phyloP scores from a whole-genome alignment of 2,329 filamentous ascomycete species.

The Penicillium sp. region DNA sequence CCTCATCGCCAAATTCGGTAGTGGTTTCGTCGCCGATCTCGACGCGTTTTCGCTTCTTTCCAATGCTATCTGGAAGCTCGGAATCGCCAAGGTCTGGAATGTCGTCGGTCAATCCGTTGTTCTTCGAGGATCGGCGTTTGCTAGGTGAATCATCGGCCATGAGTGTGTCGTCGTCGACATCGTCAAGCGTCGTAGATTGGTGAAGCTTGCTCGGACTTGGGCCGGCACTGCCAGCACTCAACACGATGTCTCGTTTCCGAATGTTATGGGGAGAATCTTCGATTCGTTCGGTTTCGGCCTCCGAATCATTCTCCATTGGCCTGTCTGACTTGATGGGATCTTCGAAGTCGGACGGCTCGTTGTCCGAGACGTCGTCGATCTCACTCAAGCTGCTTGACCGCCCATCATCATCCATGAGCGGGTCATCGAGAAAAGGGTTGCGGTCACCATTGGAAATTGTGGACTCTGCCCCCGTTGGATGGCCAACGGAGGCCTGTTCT shows the following conservation, averaged over 20 bases:
- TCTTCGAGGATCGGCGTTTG: constrained; percentile 38
- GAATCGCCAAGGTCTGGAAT: constrained; percentile 28
- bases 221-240: constrained; percentile 61
- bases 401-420: constrained; percentile 60
- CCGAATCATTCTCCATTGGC: constrained; percentile 69
- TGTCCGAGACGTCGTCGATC: constrained; percentile 77
- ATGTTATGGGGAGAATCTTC: constrained; percentile 79
- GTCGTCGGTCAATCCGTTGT: constrained; percentile 32
- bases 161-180: constrained; percentile 54
- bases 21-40: constrained; percentile 39
- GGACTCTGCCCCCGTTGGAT: constrained; percentile 35
- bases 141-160: constrained; percentile 43
- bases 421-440: constrained; percentile 43
- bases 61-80: constrained; percentile 32
- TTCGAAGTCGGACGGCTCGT: constrained; percentile 60
- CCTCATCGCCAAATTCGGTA: constrained; percentile 40
- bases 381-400: constrained; percentile 92
- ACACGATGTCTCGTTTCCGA: constrained; percentile 63
- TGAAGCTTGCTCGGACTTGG: constrained; percentile 77
- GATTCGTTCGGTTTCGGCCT: constrained; percentile 91
- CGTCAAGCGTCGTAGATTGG: constrained; percentile 54
- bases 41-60: constrained; percentile 46
- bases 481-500: constrained; percentile 38
- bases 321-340: constrained; percentile 51
- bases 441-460: constrained; percentile 40